These are phyloP conservation scores for Xylaria sp. DNA, from an alignment of 2,329 filamentous ascomycete genomes.

Conservation along the genomic window DNA sequence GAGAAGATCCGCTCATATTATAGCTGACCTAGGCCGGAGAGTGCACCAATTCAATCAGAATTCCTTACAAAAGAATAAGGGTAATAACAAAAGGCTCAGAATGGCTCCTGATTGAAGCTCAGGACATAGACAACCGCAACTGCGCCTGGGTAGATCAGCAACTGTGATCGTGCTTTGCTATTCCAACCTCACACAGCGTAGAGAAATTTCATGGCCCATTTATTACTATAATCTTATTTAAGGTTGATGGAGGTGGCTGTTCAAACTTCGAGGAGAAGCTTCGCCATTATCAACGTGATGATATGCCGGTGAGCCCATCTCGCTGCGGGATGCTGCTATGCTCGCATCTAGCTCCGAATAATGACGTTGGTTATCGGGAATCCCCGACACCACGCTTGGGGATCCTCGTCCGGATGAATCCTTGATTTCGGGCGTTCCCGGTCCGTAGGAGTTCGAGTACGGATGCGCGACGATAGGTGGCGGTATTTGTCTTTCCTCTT, in stretches of 20 bases:
- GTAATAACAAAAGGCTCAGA: not conserved
- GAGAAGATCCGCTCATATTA: no score
- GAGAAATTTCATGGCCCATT: not conserved
- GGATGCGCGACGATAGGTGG: conserved; percentile 8
- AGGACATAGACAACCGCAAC: not conserved
- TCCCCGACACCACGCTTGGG: conserved; percentile 15
- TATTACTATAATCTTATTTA: not conserved
- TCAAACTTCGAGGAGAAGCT: conserved; percentile 19
- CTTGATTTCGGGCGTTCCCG: conserved; percentile 28
- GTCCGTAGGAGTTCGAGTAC: conserved; percentile 28
- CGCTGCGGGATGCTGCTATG: conserved; percentile 31
- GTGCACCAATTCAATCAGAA: not conserved
- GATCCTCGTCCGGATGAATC: conserved; percentile 5
- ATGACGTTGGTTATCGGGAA: conserved; percentile 14
- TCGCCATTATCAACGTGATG: conserved; percentile 6
- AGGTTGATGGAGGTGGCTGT: not conserved
- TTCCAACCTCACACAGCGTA: not conserved
- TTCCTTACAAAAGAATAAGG: not conserved
- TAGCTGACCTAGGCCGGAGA: not conserved
- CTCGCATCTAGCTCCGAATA: conserved; percentile 43
- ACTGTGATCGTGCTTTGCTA: not conserved
- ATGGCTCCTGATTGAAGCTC: not conserved
- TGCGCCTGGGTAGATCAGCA: not conserved
- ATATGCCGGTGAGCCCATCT: conserved; percentile 34
- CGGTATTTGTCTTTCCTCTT: conserved; percentile 7